Evolutionary conservation across 2,329 filamentous ascomycete species (phyloP).

Genomic region (Talaromyces sp.): DNA sequence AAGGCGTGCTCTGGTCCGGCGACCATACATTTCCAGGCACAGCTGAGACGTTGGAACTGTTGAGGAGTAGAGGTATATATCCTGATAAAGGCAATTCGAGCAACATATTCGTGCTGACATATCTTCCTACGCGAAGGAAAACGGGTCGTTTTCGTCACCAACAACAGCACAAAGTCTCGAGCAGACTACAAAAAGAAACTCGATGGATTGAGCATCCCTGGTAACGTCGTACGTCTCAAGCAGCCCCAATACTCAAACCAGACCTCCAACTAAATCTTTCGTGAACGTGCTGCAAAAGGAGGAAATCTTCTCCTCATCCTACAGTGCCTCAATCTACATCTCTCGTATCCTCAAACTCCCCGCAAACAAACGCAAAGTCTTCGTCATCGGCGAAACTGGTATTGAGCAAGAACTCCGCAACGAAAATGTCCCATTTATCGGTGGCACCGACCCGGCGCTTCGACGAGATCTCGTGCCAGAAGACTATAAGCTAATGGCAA

Average conservation of each 20-base stretch:
- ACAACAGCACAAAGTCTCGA: conserved; percentile 97
- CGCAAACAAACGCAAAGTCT: conserved; percentile 82
- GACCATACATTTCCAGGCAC: conserved; percentile 82
- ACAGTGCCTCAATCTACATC: conserved; percentile 94
- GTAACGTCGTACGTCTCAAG: conserved; percentile 50
- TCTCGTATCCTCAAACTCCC: conserved; percentile 80
- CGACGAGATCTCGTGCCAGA: conserved; percentile 72
- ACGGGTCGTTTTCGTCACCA: conserved; percentile 90
- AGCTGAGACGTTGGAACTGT: conserved; percentile 75
- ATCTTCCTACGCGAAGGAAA: conserved; percentile 58
- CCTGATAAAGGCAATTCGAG: not conserved
- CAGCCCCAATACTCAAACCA: too few relatives aligned
- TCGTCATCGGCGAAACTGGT: conserved; percentile 82
- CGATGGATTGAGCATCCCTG: conserved; percentile 70
- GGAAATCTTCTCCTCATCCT: conserved; percentile 93
- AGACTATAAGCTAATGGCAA: conserved; percentile 73
- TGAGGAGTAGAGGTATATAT: conserved; percentile 68
- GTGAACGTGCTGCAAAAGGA: conserved; percentile 48
- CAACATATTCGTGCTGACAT: conserved; percentile 12
- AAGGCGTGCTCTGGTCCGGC: conserved; percentile 94
- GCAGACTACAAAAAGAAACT: conserved; percentile 91
- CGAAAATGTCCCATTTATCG: conserved; percentile 74
- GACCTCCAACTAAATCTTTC: not conserved
- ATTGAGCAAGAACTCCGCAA: conserved; percentile 82
- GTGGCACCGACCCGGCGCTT: conserved; percentile 75